phyloP scores from a whole-genome alignment of 495 filamentous ascomycete species.

The Penicillium manginii region DNA sequence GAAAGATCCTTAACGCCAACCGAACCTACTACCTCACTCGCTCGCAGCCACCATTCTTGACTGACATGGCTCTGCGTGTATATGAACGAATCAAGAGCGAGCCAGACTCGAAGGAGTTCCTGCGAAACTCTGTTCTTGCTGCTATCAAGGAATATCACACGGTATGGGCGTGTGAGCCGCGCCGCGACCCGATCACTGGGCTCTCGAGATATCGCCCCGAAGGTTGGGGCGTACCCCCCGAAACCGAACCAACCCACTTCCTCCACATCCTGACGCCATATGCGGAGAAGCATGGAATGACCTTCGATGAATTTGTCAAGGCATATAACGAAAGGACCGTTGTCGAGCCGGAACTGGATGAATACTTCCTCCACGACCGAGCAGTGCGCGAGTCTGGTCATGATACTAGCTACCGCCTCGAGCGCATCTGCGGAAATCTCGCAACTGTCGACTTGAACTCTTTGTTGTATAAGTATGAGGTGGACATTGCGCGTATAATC shows the following conservation, averaged over 20 bases:
- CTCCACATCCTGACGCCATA: constrained; percentile 84
- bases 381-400: constrained; percentile 96
- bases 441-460: constrained; percentile 95
- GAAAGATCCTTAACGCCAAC: constrained; percentile 96
- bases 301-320: constrained; percentile 77
- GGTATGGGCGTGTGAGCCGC: constrained; percentile 83
- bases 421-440: constrained; percentile 82
- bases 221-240: constrained; percentile 89
- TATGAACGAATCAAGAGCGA: constrained; percentile 88
- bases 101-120: constrained; percentile 73
- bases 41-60: constrained; percentile 95
- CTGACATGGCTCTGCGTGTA: constrained; percentile 91
- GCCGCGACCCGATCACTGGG: constrained; percentile 78
- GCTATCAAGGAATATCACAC: constrained; percentile 97
- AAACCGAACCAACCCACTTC: constrained; percentile 90
- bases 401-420: constrained; percentile 91
- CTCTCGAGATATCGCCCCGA: constrained; percentile 86
- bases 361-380: constrained; percentile 94
- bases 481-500: constrained; percentile 84
- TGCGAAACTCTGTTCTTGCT: constrained; percentile 76
- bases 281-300: constrained; percentile 79
- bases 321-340: constrained; percentile 84
- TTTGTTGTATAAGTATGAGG: constrained; percentile 93
- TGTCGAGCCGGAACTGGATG: constrained; percentile 83
- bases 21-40: constrained; percentile 92